Evolutionary conservation across 2,329 filamentous ascomycete genomes (phyloP).

Genomic region (Orbilia blumenaviensis): DNA sequence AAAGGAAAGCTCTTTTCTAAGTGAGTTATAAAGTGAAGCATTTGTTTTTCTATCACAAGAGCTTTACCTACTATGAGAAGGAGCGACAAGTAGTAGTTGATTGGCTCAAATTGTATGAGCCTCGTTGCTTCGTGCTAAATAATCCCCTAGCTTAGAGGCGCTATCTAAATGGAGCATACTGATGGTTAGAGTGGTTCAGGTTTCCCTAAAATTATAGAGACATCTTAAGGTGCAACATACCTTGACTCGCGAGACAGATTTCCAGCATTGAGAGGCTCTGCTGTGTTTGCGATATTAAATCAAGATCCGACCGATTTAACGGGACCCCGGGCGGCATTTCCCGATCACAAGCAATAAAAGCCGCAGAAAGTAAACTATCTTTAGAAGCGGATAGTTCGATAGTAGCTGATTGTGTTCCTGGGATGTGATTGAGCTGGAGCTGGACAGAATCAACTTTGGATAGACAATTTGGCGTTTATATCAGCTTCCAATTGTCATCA

Average conservation of each 20-base stretch:
- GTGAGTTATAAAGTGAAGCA: too few species aligned
- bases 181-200: too few species aligned
- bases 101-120: background rate
- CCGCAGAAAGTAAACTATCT: background rate
- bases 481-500: background rate
- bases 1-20: too few species aligned
- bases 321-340: background rate
- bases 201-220: too few species aligned
- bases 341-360: background rate
- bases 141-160: background rate
- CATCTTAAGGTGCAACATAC: background rate
- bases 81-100: background rate
- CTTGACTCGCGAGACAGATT: background rate
- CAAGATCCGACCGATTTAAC: slow-evolving; percentile 3
- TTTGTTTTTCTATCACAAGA: too few species aligned
- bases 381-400: background rate
- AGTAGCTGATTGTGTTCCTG: background rate
- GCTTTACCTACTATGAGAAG: background rate
- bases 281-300: background rate
- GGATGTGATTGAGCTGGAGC: background rate
- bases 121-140: background rate
- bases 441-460: background rate
- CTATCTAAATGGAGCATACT: background rate
- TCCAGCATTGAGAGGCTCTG: background rate
- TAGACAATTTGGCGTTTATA: background rate